phyloP scores from a whole-genome alignment of 345 rosid species.

The Lepidium didymum region DNA sequence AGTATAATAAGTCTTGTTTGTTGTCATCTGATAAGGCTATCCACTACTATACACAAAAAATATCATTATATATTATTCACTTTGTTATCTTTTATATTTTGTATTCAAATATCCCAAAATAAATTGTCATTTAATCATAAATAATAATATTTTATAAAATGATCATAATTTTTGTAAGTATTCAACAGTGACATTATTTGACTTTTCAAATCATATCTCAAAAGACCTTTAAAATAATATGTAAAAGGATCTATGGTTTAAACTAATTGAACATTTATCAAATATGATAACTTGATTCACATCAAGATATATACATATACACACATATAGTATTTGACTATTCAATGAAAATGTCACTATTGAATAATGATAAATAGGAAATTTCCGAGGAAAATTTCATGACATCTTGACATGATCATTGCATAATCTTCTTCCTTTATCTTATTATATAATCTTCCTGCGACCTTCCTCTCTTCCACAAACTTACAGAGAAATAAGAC shows the following conservation, averaged over 20 bases:
- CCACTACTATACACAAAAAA: not conserved
- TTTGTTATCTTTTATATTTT: no score
- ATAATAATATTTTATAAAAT: no score
- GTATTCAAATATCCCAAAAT: no score
- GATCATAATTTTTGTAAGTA: no score
- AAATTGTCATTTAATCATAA: not conserved
- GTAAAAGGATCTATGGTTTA: no score
- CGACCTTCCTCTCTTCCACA: not conserved
- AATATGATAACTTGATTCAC: not conserved
- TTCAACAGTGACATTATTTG: no score
- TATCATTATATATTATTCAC: no score
- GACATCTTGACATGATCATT: conserved; percentile 22
- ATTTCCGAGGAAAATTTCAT: conserved; percentile 1
- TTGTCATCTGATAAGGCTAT: not conserved
- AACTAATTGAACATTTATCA: not conserved
- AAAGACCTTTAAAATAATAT: no score
- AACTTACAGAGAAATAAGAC: not conserved
- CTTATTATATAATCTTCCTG: conserved; percentile 8
- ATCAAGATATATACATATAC: not conserved
- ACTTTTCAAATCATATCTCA: no score
- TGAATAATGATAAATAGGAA: not conserved
- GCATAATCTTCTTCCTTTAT: not conserved
- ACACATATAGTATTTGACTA: not conserved
- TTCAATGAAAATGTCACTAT: not conserved
- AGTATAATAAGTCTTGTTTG: not conserved